Conservation (phyloP, 2,329 filamentous ascomycete species). For the Dactylellina drechsleri region DNA sequence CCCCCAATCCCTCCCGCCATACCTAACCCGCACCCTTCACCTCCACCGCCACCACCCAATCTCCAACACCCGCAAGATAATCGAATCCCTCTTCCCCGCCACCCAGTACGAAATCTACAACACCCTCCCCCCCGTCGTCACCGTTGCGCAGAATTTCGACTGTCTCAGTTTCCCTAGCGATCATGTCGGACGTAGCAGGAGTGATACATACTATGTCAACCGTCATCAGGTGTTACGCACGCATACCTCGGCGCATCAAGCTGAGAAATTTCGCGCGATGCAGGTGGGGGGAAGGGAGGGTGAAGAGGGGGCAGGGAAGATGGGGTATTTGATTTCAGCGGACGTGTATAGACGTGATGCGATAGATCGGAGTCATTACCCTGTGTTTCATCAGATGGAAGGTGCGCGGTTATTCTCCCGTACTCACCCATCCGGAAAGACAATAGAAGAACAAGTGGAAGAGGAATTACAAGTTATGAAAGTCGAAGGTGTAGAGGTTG, state of each 20-base stretch:
- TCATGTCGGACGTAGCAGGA: conserved; percentile 85
- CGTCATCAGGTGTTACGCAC: conserved; percentile 83
- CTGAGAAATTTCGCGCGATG: conserved; percentile 79
- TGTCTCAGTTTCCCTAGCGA: conserved; percentile 90
- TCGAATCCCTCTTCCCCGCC: conserved; percentile 84
- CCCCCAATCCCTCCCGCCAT: conserved; percentile 76
- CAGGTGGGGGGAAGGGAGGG: conserved; percentile 65
- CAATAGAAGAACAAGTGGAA: conserved; percentile 73
- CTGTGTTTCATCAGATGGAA: conserved; percentile 99
- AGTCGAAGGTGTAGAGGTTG: conserved; percentile 77
- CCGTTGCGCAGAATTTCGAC: conserved; percentile 90
- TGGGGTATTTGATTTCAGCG: conserved; percentile 88
- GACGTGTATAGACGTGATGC: conserved; percentile 97
- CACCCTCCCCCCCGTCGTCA: conserved; percentile 82
- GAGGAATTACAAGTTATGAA: conserved; percentile 72
- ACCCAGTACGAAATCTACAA: conserved; percentile 81
- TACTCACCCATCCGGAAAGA: conserved; percentile 64
- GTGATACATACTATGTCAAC: conserved; percentile 97
- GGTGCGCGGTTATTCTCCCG: conserved; percentile 90
- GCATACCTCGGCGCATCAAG: conserved; percentile 93
- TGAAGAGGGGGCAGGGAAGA: conserved; percentile 63
- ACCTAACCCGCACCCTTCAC: conserved; percentile 82
- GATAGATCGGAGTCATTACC: conserved; percentile 93
- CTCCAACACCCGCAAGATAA: conserved; percentile 87
- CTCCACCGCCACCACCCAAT: conserved; percentile 90